Evolutionary conservation across 2,329 filamentous ascomycete species (phyloP).

Genomic region (Pseudogymnoascus sp.): DNA sequence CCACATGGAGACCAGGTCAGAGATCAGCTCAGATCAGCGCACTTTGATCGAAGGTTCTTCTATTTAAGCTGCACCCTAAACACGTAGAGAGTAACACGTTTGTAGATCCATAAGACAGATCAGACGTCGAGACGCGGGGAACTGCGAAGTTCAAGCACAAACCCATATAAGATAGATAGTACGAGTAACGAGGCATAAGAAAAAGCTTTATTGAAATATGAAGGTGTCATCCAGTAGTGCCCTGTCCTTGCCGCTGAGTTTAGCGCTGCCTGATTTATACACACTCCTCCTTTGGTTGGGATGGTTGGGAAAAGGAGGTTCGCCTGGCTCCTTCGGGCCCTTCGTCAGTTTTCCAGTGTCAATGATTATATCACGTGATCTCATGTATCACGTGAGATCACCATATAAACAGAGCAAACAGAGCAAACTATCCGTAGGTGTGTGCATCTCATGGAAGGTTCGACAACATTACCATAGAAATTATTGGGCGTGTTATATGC

Average conservation of each 20-base stretch:
- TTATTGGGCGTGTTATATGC: background rate
- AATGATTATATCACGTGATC: background rate
- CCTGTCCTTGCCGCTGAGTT: background rate
- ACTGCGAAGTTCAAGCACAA: background rate
- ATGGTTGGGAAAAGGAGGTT: background rate
- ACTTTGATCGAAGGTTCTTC: background rate
- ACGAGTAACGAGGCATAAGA: background rate
- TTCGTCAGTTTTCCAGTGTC: background rate
- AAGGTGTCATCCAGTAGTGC: background rate
- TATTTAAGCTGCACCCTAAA: background rate
- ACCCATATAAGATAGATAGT: background rate
- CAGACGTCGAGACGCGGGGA: background rate
- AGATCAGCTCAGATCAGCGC: slow-evolving; percentile 2
- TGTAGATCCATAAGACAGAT: background rate
- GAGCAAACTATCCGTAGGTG: background rate
- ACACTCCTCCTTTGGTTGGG: background rate
- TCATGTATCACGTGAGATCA: too few species aligned
- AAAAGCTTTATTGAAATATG: background rate
- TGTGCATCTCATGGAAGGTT: background rate
- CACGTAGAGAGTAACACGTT: background rate
- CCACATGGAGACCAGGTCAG: slow-evolving; percentile 7
- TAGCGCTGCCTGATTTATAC: slow-evolving; percentile 1
- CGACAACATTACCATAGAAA: background rate
- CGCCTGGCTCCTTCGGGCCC: background rate
- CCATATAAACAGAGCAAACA: background rate